Conservation (phyloP, 2,329 filamentous ascomycete species). For the Exophiala mesophila region DNA sequence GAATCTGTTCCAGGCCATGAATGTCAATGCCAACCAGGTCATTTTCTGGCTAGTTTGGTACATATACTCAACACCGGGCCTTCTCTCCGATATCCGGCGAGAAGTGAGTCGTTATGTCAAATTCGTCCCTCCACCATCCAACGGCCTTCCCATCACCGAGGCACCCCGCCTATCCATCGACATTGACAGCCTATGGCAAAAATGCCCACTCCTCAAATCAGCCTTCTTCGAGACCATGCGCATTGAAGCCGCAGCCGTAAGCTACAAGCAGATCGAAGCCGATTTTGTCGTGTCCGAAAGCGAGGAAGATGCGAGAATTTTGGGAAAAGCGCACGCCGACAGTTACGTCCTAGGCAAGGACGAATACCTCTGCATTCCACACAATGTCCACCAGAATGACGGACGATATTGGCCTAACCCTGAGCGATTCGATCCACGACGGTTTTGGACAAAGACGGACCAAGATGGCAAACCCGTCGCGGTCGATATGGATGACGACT, state of each 20-base stretch:
- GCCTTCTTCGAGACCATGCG: constrained; percentile 45
- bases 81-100: constrained; percentile 40
- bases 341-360: constrained; percentile 40
- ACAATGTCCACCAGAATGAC: constrained; percentile 43
- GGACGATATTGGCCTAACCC: constrained; percentile 32
- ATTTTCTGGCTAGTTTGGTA: constrained; percentile 50
- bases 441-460: constrained; percentile 37
- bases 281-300: constrained; percentile 39
- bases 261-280: constrained; percentile 37
- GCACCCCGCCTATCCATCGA: constrained; percentile 41
- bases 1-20: constrained; percentile 50
- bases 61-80: constrained; percentile 38
- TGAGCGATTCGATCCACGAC: constrained; percentile 39
- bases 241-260: constrained; percentile 39
- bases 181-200: constrained; percentile 36
- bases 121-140: constrained; percentile 33
- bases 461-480: constrained; percentile 27
- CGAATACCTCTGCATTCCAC: constrained; percentile 41
- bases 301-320: constrained; percentile 33
- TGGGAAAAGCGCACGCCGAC: constrained; percentile 28
- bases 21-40: constrained; percentile 49
- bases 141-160: constrained; percentile 40
- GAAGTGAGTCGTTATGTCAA: constrained; percentile 43
- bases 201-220: constrained; percentile 44
- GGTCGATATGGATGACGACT: constrained; percentile 4